Conservation (phyloP, 31 red algal species). For the Odonthalia washingtoniensis region DNA sequence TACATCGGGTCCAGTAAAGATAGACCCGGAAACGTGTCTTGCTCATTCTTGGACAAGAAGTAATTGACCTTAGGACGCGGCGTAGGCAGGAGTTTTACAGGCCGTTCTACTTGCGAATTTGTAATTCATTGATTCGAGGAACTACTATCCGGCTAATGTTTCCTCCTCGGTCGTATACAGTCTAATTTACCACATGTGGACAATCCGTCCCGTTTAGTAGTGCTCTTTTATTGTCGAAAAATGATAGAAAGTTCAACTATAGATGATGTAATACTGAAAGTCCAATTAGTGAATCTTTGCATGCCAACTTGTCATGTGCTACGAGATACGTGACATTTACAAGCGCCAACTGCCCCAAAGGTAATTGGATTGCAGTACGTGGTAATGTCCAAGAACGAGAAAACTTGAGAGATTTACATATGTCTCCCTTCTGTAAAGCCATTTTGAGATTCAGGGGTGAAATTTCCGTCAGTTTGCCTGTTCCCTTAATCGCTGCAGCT, state of each 20-base stretch:
- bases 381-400: slow-evolving; percentile 43
- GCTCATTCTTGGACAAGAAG: no score
- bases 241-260: not conserved
- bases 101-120: not conserved
- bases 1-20: no score
- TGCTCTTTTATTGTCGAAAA: not conserved
- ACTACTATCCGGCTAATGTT: slow-evolving; percentile 29
- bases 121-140: slow-evolving; percentile 23
- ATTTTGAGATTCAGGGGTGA: slow-evolving; percentile 13
- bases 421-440: slow-evolving; percentile 34
- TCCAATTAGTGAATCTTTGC: slow-evolving; percentile 50
- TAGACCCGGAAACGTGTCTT: no score
- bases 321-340: slow-evolving; percentile 36
- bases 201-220: slow-evolving; percentile 34
- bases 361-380: slow-evolving; percentile 22
- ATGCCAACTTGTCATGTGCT: slow-evolving; percentile 38
- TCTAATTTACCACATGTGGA: not conserved
- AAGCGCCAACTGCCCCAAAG: slow-evolving; percentile 36
- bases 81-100: not conserved
- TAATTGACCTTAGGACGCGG: slow-evolving; percentile 41
- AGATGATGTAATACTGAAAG: slow-evolving; percentile 40
- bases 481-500: not conserved
- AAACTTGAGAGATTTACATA: slow-evolving; percentile 1
- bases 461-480: slow-evolving; percentile 30
- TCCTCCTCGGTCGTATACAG: not conserved